Evolutionary conservation across 1,284 basidiomycete species (phyloP).

Genomic region (Boletus subluridellus): DNA sequence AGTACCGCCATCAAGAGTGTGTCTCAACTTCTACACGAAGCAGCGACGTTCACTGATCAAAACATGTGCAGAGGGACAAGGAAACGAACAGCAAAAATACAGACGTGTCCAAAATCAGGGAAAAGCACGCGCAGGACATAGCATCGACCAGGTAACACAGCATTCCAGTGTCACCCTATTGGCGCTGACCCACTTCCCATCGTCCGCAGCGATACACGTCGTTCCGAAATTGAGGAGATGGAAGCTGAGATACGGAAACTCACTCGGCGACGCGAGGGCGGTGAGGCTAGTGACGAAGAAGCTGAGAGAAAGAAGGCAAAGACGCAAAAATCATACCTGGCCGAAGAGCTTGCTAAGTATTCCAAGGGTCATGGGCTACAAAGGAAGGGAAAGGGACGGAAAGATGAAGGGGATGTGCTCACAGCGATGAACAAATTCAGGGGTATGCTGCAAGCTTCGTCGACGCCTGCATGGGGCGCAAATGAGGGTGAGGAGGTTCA

Average conservation of each 20-base stretch:
- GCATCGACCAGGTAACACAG: constrained; percentile 47
- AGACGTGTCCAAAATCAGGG: constrained; percentile 68
- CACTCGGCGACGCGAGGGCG: constrained; percentile 48
- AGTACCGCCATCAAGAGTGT: constrained; percentile 19
- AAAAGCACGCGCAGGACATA: constrained; percentile 68
- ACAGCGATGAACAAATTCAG: constrained; percentile 71
- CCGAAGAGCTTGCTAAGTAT: constrained; percentile 79
- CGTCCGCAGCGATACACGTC: constrained; percentile 55
- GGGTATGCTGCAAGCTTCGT: constrained; percentile 57
- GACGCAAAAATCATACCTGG: constrained; percentile 67
- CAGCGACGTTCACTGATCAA: background rate
- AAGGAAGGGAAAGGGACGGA: constrained; percentile 49
- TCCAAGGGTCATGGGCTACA: constrained; percentile 59
- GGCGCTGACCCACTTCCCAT: constrained; percentile 4
- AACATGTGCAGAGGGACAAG: constrained; percentile 29
- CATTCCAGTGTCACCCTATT: background rate
- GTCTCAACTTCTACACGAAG: background rate
- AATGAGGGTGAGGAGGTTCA: constrained; percentile 35
- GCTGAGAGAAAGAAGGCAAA: constrained; percentile 55
- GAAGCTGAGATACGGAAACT: constrained; percentile 83
- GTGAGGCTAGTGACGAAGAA: constrained; percentile 60
- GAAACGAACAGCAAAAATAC: constrained; percentile 42
- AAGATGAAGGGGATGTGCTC: constrained; percentile 76
- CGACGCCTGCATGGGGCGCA: constrained; percentile 30
- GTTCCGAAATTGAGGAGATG: constrained; percentile 81